A percentile compares a stretch with the other conserved stretches of the same genome.
These are phyloP conservation scores for Cladorrhinum sp. DNA, from an alignment of 2,329 filamentous ascomycete genomes.

Conservation along the genomic window DNA sequence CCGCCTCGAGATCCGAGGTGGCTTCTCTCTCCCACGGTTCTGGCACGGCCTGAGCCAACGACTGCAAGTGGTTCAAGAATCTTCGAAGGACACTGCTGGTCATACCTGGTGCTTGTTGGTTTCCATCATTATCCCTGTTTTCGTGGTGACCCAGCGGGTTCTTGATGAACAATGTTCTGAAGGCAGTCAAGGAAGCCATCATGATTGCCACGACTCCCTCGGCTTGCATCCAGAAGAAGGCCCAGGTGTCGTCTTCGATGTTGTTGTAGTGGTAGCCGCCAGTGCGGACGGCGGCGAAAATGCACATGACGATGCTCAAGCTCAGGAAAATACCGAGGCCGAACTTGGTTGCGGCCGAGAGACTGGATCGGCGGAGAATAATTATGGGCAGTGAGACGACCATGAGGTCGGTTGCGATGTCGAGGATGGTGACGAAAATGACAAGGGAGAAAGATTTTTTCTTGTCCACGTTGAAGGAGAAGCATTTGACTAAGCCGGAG, in stretches of 20 bases:
- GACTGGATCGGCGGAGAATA: conserved; percentile 15
- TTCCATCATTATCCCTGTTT: no score
- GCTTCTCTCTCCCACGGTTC: no score
- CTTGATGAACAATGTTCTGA: conserved; percentile 15
- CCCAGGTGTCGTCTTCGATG: conserved; percentile 23
- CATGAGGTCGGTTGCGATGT: conserved; percentile 25
- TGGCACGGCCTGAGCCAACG: no score
- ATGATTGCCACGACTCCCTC: conserved; percentile 25
- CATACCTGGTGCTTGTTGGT: no score
- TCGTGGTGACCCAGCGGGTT: no score
- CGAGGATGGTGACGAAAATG: conserved; percentile 22
- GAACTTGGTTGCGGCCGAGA: conserved; percentile 21
- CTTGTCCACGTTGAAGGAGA: conserved; percentile 13
- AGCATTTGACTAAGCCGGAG: conserved; percentile 18
- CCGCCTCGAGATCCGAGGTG: no score
- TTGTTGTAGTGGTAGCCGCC: conserved; percentile 13
- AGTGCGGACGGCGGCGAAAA: conserved; percentile 16
- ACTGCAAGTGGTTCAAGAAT: no score
- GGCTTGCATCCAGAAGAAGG: conserved; percentile 27
- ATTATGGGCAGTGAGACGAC: conserved; percentile 28
- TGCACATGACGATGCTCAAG: conserved; percentile 25
- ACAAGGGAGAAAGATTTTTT: conserved; percentile 18
- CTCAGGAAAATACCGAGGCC: conserved; percentile 24
- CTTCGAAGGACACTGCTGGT: no score
- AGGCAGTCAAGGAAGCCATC: conserved; percentile 27